Conservation (phyloP, 2,329 filamentous ascomycete genomes). For the Alternaria atra region DNA sequence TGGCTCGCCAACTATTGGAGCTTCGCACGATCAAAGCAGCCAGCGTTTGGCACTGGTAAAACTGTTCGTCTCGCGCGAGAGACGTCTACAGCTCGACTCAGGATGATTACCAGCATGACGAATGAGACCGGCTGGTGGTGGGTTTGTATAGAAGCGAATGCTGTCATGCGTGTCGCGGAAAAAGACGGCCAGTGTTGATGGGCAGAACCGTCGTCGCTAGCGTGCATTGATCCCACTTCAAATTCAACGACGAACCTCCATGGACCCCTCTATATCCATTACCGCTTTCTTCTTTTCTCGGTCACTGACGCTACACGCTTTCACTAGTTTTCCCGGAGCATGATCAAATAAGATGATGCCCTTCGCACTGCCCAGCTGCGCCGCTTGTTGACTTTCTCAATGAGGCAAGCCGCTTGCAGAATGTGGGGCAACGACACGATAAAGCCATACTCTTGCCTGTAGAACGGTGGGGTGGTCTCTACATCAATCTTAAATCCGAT, state of each 20-base stretch:
- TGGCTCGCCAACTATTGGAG: background rate
- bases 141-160: background rate
- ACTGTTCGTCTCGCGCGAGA: background rate
- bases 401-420: background rate
- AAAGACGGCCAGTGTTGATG: background rate
- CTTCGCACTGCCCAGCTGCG: background rate
- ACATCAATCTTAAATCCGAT: background rate
- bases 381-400: background rate
- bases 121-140: background rate
- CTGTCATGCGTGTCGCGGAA: background rate
- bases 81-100: background rate
- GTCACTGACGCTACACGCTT: background rate
- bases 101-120: background rate
- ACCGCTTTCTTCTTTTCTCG: background rate
- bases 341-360: background rate
- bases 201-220: slow-evolving; percentile 3
- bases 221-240: slow-evolving; percentile 12
- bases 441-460: background rate
- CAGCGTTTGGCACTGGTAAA: background rate
- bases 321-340: background rate
- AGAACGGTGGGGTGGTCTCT: background rate
- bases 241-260: slow-evolving; percentile 8
- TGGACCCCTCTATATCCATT: background rate
- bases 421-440: background rate
- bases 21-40: background rate